Conservation (phyloP, 2,329 filamentous ascomycete genomes). For the Neonectria coccinea region DNA sequence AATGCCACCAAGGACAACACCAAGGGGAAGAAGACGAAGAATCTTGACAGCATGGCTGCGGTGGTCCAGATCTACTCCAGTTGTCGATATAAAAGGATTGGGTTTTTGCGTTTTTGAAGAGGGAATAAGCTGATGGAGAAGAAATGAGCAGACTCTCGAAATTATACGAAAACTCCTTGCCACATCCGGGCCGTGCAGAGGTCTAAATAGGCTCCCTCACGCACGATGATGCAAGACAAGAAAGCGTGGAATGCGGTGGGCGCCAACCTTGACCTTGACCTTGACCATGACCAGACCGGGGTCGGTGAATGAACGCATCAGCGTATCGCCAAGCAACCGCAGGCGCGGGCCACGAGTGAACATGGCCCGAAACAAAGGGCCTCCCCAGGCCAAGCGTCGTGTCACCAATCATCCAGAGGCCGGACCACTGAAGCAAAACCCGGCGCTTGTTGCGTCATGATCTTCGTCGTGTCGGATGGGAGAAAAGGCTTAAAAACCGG, state of each 20-base stretch:
- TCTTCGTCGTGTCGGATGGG: neutral
- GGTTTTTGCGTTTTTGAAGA: neutral
- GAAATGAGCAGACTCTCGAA: neutral
- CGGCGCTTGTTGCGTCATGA: slow-evolving; percentile 15
- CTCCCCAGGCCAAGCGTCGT: neutral
- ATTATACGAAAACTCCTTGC: neutral
- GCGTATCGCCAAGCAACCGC: slow-evolving; percentile 2
- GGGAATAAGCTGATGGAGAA: neutral
- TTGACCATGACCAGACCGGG: neutral
- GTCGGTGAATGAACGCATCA: slow-evolving; percentile 11
- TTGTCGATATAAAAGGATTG: neutral
- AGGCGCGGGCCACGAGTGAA: neutral
- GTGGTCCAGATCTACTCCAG: neutral
- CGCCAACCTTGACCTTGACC: neutral
- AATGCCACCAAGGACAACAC: slow-evolving; percentile 53
- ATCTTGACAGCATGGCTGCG: slow-evolving; percentile 41
- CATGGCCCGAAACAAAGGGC: slow-evolving; percentile 16
- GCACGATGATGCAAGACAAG: slow-evolving; percentile 3
- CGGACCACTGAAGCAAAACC: neutral
- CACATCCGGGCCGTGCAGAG: neutral
- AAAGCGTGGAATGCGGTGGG: neutral
- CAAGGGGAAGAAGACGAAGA: slow-evolving; percentile 52
- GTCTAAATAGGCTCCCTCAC: slow-evolving; percentile 6
- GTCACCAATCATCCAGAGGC: slow-evolving; percentile 1
- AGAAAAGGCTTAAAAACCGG: slow-evolving; percentile 10